Conservation (phyloP, 805 yeast genomes). For the Barnettozyma pratensis region DNA sequence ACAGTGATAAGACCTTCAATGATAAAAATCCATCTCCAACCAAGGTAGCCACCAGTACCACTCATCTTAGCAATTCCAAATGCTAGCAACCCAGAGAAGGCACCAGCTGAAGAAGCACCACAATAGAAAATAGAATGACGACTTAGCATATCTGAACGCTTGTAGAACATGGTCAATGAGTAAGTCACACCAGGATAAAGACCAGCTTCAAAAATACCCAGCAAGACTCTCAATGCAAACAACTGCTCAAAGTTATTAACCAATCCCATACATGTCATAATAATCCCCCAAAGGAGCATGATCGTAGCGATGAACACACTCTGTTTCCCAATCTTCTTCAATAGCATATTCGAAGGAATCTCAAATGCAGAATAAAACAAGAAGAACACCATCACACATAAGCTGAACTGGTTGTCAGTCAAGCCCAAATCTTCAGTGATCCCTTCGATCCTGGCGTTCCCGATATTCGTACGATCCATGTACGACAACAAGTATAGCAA, state of each 20-base stretch:
- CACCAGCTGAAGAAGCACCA: conserved; percentile 40
- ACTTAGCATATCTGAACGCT: conserved; percentile 31
- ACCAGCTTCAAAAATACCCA: conserved; percentile 40
- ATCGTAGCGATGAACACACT: conserved; percentile 41
- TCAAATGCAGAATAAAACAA: conserved; percentile 35
- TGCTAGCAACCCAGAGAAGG: conserved; percentile 39
- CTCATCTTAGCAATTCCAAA: conserved; percentile 31
- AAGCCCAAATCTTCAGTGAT: conserved; percentile 32
- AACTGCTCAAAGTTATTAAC: conserved; percentile 26
- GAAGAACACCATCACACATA: conserved; percentile 39
- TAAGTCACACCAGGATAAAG: conserved; percentile 37
- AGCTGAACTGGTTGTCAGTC: conserved; percentile 31
- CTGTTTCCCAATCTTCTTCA: conserved; percentile 28
- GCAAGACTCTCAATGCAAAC: conserved; percentile 37
- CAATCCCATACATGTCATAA: conserved; percentile 42
- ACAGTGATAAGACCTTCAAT: conserved; percentile 23
- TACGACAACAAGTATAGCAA: conserved; percentile 38
- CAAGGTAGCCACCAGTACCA: conserved; percentile 31
- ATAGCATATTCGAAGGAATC: conserved; percentile 29
- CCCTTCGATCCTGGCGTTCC: conserved; percentile 51
- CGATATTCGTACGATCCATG: conserved; percentile 50
- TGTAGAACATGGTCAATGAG: conserved; percentile 35
- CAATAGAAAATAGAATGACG: conserved; percentile 35
- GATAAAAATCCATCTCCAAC: conserved; percentile 43
- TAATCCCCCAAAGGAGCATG: conserved; percentile 39